A percentile compares a stretch with the other conserved stretches of the same genome.
Conservation (phyloP, 2,329 filamentous ascomycete species). For the Venturia aucupariae region DNA sequence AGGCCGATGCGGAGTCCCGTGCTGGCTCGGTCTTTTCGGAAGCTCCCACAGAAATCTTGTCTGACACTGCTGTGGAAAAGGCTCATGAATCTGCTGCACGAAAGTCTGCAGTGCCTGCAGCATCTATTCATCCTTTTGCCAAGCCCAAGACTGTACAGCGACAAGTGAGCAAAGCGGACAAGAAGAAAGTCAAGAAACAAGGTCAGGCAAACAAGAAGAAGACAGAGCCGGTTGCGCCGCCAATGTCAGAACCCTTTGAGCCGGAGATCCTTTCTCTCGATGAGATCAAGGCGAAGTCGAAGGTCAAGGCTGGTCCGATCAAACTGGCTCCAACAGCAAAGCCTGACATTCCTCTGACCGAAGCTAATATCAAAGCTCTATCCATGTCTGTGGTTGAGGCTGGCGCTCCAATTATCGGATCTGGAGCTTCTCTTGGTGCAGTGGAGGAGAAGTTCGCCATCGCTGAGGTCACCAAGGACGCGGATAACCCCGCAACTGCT, state of each 20-base stretch:
- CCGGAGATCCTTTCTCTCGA: constrained; percentile 8
- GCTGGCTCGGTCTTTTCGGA: background rate
- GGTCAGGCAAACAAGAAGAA: constrained; percentile 2
- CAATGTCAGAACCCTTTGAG: background rate
- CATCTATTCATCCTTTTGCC: constrained; percentile 3
- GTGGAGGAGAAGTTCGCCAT: background rate
- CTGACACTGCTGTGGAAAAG: background rate
- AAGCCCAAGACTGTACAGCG: background rate
- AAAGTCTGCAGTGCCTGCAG: background rate
- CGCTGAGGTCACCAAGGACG: background rate
- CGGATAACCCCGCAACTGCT: background rate
- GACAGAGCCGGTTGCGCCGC: background rate
- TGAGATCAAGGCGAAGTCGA: constrained; percentile 3
- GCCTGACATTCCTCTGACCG: background rate
- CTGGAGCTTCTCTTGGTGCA: background rate
- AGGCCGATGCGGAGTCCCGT: background rate
- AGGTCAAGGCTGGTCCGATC: background rate
- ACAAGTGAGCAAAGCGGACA: constrained; percentile 8
- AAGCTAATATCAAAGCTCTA: background rate
- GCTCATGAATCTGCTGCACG: background rate
- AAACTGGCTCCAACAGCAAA: background rate
- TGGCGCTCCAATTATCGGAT: background rate
- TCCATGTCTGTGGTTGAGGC: background rate
- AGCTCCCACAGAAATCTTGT: background rate
- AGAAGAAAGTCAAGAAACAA: constrained; percentile 9